Base-by-base conservation (phyloP, 805 yeast species). In the Lachancea waltii region DNA sequence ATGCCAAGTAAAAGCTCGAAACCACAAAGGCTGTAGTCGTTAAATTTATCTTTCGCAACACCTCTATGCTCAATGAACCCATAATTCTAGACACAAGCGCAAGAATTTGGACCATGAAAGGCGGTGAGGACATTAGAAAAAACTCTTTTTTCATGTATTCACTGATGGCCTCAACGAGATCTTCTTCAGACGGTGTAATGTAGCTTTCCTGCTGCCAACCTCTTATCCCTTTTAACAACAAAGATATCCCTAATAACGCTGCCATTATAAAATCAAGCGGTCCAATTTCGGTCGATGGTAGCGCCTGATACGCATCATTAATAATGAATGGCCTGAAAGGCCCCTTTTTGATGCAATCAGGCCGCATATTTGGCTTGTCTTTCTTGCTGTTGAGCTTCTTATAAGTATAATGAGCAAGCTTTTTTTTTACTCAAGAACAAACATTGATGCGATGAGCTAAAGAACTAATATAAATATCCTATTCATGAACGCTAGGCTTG, bases 101-200 rank as follows among this genome's bases (percentile, higher is more conserved):
- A n/a, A 45, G 40, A 8, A 57, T 28, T 29, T 53, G 57, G n/a
- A 50, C 26, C n/a, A 47, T 47, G 24, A 54, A 45, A 5, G 58
- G 53, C 7, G 56, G 55, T 8, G 39, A 33, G 7, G 46, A 31
- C 14, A 30, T 36, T 15, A 56, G 31, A 22, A 37, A 43, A 33
- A 57, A 56, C 9, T 36, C 38, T 11, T 45, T 40, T 1, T 32
- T 31, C n/a, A 25, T 43, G 25, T 49, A 49, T 19, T 38, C 30
- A 10, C 36, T 35, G 16, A 45, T 30, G 5, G 44, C 34, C 21
- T 32, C 34, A 4, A 25, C 20, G 8, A 52, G 22, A 24, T 44
- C 44, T 7, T 10, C 10, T 35, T 51, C 56, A 16, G 35, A 5
- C 4, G 30, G 15, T 13, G 19, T 30, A 4, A 18, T 17, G 14